Percentiles rank a stretch among this genome's conserved stretches.
Evolutionary conservation across 805 yeast species (phyloP).

Genomic region (Metschnikowia bowlesiae): DNA sequence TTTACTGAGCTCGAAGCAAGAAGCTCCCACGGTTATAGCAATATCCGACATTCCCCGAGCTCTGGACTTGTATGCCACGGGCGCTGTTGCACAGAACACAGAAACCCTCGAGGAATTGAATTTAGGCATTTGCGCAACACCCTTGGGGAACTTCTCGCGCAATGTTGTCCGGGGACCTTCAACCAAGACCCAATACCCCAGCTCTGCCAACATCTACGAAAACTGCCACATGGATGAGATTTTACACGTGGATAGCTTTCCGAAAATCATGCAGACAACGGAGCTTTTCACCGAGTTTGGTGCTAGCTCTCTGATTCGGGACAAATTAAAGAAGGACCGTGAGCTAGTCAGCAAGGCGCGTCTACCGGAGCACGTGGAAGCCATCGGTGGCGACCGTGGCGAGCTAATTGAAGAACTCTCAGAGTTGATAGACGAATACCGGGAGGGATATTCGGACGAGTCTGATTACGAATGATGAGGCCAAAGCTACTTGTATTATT

Average conservation of each 20-base stretch:
- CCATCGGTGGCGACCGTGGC: constrained; percentile 46
- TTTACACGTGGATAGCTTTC: constrained; percentile 26
- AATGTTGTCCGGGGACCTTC: not conserved
- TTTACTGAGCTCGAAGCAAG: not conserved
- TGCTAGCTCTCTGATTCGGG: constrained; percentile 21
- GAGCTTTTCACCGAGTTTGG: constrained; percentile 21
- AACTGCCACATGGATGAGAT: constrained; percentile 20
- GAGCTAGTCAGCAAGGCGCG: constrained; percentile 13
- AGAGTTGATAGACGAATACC: constrained; percentile 42
- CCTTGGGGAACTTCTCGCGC: not conserved
- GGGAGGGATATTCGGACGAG: constrained; percentile 43
- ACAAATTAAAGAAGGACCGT: constrained; percentile 26
- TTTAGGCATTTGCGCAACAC: not conserved
- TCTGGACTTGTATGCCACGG: not conserved
- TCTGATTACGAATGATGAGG: constrained; percentile 7
- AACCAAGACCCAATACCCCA: not conserved
- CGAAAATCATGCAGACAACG: constrained; percentile 15
- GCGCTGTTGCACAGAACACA: not conserved
- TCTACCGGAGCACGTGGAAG: constrained; percentile 18
- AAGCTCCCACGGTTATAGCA: no score
- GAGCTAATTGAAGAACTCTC: constrained; percentile 49
- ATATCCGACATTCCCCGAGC: not conserved
- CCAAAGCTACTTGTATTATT: no score
- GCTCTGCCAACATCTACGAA: constrained; percentile 3
- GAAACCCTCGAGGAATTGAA: not conserved